Evolutionary conservation across 768 basidiomycete species (phyloP), one percentile per base, ranked within the genome.

Genomic region (Suillus weaverae): DNA sequence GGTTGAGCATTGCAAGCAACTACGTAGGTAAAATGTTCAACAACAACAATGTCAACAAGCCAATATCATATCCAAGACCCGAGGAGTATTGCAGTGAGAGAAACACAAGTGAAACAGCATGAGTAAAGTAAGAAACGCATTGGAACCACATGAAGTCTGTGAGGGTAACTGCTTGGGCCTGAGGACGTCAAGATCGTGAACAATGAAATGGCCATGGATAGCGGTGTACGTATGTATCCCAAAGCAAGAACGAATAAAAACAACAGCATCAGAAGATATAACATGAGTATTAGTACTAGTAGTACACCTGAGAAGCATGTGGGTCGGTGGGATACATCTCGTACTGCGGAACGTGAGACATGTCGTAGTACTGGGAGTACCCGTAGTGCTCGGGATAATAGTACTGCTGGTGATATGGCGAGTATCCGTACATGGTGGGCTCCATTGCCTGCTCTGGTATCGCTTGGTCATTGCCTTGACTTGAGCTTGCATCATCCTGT

Each of bases 311-410:
- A 73, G 85, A 80, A 56, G 78, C 67, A 63, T 80, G 75, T 39
- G 76, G 83, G 70, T 86, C 84, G 72, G 81, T 74, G 62, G 83
- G 79, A 76, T 89, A 90, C 83, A 85, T 81, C 68, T 89, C 89
- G 76, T 90, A 91, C 70, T 84, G 85, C 73, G 85, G 83, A 67
- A 80, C 75, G 68, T 87, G 88, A 51, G 87, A 81, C 83, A 86
- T 82, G 75, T 90, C 90, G 80, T 89, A 78, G 78, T 89, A 90
- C 50, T 81, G 84, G 65, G 84, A 79, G 74, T 91, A 91, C 70
- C 79, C 81, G 60, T 91, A 91, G 66, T 84, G 81, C 60, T 89
- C 88, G 30, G 88, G 87, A 74, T 88, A 90, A 75, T 89, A 92
- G 78, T 90, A 90, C 46, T 81, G 82, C 43, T 83, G 84, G 35